Evolutionary conservation across 192 early-diverging fungal genomes (phyloP).

Genomic region (Coemansia sp.): DNA sequence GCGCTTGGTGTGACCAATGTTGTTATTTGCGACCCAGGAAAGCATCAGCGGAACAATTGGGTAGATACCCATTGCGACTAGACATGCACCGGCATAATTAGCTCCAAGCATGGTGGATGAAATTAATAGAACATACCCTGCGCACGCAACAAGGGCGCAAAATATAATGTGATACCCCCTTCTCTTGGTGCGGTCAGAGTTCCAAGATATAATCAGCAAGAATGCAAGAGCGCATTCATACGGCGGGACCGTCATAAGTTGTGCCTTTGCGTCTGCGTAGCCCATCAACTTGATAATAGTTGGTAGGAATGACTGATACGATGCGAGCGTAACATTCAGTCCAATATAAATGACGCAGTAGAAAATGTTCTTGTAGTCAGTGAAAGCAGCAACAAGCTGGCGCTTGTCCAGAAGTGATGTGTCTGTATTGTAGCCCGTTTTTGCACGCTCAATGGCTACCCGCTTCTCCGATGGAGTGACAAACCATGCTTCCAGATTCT

Average conservation of each 20-base stretch:
- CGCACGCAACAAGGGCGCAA: constrained; percentile 26
- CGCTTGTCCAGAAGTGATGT: constrained; percentile 27
- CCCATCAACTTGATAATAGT: constrained; percentile 69
- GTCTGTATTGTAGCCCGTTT: constrained; percentile 41
- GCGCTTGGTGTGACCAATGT: constrained; percentile 71
- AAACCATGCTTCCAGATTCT: constrained; percentile 43
- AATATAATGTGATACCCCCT: constrained; percentile 47
- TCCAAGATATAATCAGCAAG: constrained; percentile 39
- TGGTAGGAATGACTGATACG: constrained; percentile 66
- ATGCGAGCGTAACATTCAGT: constrained; percentile 60
- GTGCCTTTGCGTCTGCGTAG: constrained; percentile 49
- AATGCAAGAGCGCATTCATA: constrained; percentile 46
- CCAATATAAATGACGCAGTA: constrained; percentile 63
- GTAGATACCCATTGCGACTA: constrained; percentile 49
- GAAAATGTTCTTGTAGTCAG: constrained; percentile 55
- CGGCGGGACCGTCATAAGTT: constrained; percentile 55
- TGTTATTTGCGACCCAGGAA: constrained; percentile 65
- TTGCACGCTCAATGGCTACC: constrained; percentile 54
- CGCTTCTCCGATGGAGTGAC: constrained; percentile 54
- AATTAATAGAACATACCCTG: constrained; percentile 47
- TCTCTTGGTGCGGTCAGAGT: constrained; percentile 49
- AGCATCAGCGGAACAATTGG: constrained; percentile 61
- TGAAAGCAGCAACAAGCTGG: constrained; percentile 50
- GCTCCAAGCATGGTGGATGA: constrained; percentile 23
- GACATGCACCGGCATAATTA: constrained; percentile 51